phyloP scores from a whole-genome alignment of 371 early-diverging fungal species.

The Saksenaea vasiformis region DNA sequence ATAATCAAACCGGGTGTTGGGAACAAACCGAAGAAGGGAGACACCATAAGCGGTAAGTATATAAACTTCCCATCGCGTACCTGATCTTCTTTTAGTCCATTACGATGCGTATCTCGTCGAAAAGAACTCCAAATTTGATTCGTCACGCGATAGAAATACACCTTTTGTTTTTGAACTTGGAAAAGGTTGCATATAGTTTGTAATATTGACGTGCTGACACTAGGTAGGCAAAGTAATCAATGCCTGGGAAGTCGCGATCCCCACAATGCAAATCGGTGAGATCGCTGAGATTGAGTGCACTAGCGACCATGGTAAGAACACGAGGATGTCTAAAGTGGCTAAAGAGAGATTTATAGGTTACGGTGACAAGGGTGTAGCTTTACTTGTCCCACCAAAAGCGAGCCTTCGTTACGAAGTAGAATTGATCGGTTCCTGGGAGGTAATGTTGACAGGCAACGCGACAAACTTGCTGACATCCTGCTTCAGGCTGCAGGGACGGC shows the following conservation, averaged over 20 bases:
- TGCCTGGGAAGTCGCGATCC: conserved; percentile 63
- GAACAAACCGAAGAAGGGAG: conserved; percentile 15
- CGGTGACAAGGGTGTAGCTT: conserved; percentile 53
- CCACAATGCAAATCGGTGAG: conserved; percentile 64
- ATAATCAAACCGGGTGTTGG: conserved; percentile 33
- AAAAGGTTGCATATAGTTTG: conserved; percentile 6
- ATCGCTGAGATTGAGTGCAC: conserved; percentile 51
- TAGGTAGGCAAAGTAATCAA: conserved; percentile 52
- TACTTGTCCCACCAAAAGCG: conserved; percentile 56
- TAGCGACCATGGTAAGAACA: conserved; percentile 56
- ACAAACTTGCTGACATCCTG: background rate
- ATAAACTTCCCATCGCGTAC: background rate
- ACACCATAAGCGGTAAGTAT: conserved; percentile 29
- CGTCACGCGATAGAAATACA: conserved; percentile 30
- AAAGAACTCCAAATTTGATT: conserved; percentile 32
- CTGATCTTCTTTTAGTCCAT: conserved; percentile 28
- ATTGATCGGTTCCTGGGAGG: conserved; percentile 50
- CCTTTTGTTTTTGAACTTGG: conserved; percentile 12
- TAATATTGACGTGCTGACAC: background rate
- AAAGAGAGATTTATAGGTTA: conserved; percentile 41
- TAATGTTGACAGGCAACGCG: background rate
- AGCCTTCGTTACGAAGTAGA: conserved; percentile 59
- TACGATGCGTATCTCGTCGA: conserved; percentile 31
- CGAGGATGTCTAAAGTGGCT: conserved; percentile 24
- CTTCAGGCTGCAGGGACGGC: conserved; percentile 25